Evolutionary conservation across 140 eudicot species (phyloP), one percentile per base, ranked within the genome.

Genomic region (Flaveria floridana): DNA sequence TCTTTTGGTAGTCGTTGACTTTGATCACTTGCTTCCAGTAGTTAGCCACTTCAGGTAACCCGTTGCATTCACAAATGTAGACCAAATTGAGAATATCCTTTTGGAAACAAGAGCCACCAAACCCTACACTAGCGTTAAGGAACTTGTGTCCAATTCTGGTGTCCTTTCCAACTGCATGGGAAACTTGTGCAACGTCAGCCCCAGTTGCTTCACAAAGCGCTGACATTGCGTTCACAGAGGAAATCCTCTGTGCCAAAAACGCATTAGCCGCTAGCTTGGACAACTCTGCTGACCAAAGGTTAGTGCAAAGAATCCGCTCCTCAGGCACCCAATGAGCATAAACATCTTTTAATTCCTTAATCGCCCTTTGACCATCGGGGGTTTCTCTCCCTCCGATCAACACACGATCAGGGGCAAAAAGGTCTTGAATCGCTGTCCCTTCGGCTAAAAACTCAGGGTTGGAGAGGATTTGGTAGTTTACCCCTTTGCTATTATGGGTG

Each of bases 211-310:
- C 91, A 25, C 88, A 84, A 7, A 86, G 83, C 18, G 88, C 86
- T 64, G 91, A 86, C 83, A 84, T 86, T 65, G 85, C 91, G 18
- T 86, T 86, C 23, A 86, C 88, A 4, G 88, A 86, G 15, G 91
- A 86, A 72, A 86, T 84, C 77, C 91, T 84, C 23, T 86, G 88
- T 18, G 91, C 91, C 84, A 86, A 70, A 72, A 86, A 87, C 3
- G 91, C 91, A 52, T 87, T 84, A 46, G 92, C 92, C 0, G 92
- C 92, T 0, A 87, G 83, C 73, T 87, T 84, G 13, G 92, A 87
- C 58, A 87, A 71, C 82, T 87, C 92, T 2, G 89, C 89, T n/a
- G 92, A 87, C 92, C 89, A 87, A 7, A 87, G 87, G 71, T 84
- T 87, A 50, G 89, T 73, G 67, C 87, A 82, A 6, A 87, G 55